phyloP scores from a whole-genome alignment of 257 asterid genomes.

The Anisodus tanguticus region DNA sequence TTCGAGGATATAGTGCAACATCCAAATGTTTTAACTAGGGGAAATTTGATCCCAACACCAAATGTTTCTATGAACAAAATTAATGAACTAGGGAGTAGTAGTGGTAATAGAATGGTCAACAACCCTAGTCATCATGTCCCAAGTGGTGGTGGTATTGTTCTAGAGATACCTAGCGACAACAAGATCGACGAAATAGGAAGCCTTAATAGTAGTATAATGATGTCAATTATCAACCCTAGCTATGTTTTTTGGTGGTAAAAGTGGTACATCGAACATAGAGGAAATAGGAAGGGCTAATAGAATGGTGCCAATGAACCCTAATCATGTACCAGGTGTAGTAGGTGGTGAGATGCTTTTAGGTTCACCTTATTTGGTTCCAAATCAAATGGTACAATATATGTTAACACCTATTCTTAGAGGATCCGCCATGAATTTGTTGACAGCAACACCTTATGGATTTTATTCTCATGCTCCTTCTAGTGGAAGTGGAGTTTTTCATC shows the following conservation, averaged over 20 bases:
- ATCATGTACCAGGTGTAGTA: background rate
- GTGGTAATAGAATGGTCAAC: background rate
- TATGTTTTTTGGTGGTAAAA: background rate
- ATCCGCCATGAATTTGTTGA: background rate
- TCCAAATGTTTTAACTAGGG: background rate
- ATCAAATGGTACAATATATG: background rate
- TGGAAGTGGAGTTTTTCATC: background rate
- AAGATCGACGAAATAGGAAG: background rate
- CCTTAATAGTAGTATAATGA: background rate
- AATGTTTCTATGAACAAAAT: background rate
- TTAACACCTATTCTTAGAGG: background rate
- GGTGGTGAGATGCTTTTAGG: background rate
- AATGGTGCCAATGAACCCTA: background rate
- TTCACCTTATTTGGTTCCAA: background rate
- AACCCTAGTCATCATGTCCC: slow-evolving; percentile 4
- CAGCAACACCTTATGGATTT: background rate
- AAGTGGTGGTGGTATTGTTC: background rate
- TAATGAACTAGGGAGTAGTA: background rate
- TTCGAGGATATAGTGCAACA: slow-evolving; percentile 48
- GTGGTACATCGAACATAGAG: background rate
- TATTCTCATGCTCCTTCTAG: background rate
- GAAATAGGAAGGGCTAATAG: background rate
- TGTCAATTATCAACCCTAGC: background rate
- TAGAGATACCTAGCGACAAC: background rate
- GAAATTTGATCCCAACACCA: background rate